phyloP scores from a whole-genome alignment of 2,329 filamentous ascomycete species.

The Harringtonia lauricola region DNA sequence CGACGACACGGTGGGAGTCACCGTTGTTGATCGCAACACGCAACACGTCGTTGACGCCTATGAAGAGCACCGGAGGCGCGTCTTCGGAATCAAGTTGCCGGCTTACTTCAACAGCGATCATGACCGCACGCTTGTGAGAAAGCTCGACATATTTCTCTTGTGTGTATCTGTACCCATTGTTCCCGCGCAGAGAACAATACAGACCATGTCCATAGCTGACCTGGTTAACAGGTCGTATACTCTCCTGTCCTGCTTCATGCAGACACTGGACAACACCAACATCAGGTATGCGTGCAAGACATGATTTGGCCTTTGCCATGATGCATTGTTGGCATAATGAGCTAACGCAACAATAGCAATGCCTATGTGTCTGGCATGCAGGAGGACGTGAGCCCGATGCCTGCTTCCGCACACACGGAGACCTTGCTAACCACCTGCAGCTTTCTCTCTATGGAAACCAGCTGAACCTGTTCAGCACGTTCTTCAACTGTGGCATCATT shows the following conservation, averaged over 20 bases:
- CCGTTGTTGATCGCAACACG: too few relatives aligned
- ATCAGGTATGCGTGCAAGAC: neutral
- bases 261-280: neutral
- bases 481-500: neutral
- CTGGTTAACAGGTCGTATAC: neutral
- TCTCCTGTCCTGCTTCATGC: neutral
- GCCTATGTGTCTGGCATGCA: constrained; percentile 33
- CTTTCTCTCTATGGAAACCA: neutral
- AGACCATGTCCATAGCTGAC: too few relatives aligned
- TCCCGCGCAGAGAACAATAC: too few relatives aligned
- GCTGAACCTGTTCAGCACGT: neutral
- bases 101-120: neutral
- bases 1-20: neutral
- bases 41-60: too few relatives aligned
- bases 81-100: neutral
- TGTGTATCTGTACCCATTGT: neutral
- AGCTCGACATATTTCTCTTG: constrained; percentile 7
- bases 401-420: too few relatives aligned
- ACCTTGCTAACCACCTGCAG: constrained; percentile 38
- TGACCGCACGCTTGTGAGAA: constrained; percentile 2
- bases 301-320: too few relatives aligned
- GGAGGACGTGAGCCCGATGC: constrained; percentile 38
- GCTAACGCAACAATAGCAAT: too few relatives aligned
- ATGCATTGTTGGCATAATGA: too few relatives aligned
- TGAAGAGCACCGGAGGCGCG: neutral